Percentiles rank a stretch among this genome's conserved stretches.
Evolutionary conservation across 495 filamentous ascomycete genomes (phyloP).

Genomic region (Monascus purpureus): DNA sequence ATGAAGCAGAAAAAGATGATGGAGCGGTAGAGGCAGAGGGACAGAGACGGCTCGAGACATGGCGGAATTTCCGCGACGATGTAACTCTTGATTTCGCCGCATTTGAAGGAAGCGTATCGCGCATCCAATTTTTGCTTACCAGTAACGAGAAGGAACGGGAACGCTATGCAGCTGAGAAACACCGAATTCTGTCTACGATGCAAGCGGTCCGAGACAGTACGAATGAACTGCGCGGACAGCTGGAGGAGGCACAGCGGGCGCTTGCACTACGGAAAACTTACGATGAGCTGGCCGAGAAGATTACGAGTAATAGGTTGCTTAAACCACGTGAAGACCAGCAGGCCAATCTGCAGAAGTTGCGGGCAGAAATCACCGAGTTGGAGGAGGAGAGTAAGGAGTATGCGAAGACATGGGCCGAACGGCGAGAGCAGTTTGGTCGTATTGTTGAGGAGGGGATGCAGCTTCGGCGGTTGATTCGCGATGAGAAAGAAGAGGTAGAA

Average conservation of each 20-base stretch:
- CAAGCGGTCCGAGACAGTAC: constrained; percentile 68
- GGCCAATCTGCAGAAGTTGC: constrained; percentile 61
- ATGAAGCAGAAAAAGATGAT: constrained; percentile 31
- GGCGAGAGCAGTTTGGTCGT: constrained; percentile 73
- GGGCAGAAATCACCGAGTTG: constrained; percentile 77
- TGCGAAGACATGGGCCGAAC: constrained; percentile 69
- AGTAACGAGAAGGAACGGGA: constrained; percentile 78
- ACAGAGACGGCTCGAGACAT: constrained; percentile 38
- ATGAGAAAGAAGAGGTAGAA: constrained; percentile 86
- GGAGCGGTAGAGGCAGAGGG: constrained; percentile 18
- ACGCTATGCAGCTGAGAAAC: constrained; percentile 69
- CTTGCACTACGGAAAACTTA: constrained; percentile 73
- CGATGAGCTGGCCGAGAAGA: constrained; percentile 72
- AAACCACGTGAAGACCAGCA: constrained; percentile 73
- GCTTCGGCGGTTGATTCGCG: constrained; percentile 70
- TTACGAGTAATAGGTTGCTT: constrained; percentile 66
- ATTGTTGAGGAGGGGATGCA: constrained; percentile 88
- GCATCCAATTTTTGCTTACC: constrained; percentile 72
- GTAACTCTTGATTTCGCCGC: constrained; percentile 79
- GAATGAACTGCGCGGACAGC: constrained; percentile 48
- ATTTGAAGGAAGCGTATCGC: constrained; percentile 74
- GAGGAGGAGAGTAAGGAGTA: constrained; percentile 73
- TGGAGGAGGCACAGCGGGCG: constrained; percentile 61
- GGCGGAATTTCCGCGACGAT: constrained; percentile 59
- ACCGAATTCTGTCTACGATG: constrained; percentile 59